Evolutionary conservation across 108 stramenopile species (phyloP), one percentile per base, ranked within the genome.

Genomic region (Aurantiochytrium sp.): DNA sequence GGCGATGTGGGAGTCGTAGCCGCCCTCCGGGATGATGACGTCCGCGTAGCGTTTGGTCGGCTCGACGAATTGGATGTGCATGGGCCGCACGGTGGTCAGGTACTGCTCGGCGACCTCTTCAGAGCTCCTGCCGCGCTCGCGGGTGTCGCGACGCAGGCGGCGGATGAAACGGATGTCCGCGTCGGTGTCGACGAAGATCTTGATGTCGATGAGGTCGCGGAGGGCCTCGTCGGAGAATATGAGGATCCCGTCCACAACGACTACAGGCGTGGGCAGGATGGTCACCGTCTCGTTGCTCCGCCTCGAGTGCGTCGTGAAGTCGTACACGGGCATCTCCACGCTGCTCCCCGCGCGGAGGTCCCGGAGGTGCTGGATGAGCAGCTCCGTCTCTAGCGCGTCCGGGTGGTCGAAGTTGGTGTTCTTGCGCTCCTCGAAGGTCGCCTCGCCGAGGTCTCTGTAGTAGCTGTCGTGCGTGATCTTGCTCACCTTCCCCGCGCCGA

Each of bases 351-450:
- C 68, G 8, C 34, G 19, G 10, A 90, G 68, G 12, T 54, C 50
- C 1, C 12, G 4, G 15, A 90, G 55, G 42, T 88, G 55, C 24
- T 85, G 4, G 37, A 52, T 53, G 27, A 87, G 37, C 32, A 88
- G 81, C 45, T 85, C 73, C 0, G 37, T 39, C 39, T 90, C 90
- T 4, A 90, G 69, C 19, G 90, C 69, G 27, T 52, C 87, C 6
- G 90, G 90, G 55, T n/a, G 37, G 85, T 90, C 90, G 22, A 90
- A 90, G 81, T 90, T 90, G 30, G 10, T 45, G 36, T 85, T 55
- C n/a, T 36, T 85, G 88, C 86, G 50, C 52, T 88, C 88, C 34
- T 27, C 85, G 27, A 81, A 41, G 45, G 36, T 45, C 19, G 42
- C 68, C 54, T 88, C 50, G 55, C 42, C 50, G 21, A 88, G 73